Evolutionary conservation across 257 asterid species (phyloP).

Genomic region (Penstemon newberryi): DNA sequence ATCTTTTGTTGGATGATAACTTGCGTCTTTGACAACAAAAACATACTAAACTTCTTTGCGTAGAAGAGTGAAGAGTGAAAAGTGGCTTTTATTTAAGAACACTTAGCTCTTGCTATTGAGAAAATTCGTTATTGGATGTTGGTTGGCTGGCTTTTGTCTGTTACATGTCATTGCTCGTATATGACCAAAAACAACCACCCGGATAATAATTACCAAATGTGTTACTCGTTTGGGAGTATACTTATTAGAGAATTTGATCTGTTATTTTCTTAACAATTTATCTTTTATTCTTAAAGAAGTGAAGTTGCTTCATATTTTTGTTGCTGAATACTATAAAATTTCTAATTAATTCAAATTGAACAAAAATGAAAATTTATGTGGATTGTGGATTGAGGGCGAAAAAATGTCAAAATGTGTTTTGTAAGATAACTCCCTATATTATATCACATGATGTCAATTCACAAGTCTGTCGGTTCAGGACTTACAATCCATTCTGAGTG

Average conservation of each 20-base stretch:
- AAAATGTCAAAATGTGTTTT: neutral
- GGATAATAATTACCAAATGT: constrained; percentile 1
- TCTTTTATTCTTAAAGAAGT: neutral
- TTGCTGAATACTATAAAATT: constrained; percentile 3
- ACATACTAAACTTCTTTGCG: neutral
- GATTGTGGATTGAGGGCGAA: neutral
- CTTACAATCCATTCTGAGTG: constrained; percentile 14
- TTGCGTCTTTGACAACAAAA: neutral
- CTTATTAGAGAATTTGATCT: neutral
- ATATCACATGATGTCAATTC: neutral
- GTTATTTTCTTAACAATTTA: neutral
- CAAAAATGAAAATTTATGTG: constrained; percentile 2
- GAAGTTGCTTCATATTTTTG: neutral
- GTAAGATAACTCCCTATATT: constrained; percentile 7
- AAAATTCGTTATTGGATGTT: neutral
- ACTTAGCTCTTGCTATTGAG: neutral
- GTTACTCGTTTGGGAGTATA: constrained; percentile 10
- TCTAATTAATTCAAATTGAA: neutral
- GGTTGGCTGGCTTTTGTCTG: neutral
- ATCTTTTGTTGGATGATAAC: constrained; percentile 15
- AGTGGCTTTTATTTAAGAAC: neutral
- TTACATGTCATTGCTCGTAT: constrained; percentile 6
- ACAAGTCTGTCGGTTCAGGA: neutral
- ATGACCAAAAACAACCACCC: neutral
- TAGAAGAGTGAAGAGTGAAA: neutral